Evolutionary conservation across 352 stramenopile genomes (phyloP), one percentile per base, ranked within the genome.

Genomic region (Pythium graminicola): DNA sequence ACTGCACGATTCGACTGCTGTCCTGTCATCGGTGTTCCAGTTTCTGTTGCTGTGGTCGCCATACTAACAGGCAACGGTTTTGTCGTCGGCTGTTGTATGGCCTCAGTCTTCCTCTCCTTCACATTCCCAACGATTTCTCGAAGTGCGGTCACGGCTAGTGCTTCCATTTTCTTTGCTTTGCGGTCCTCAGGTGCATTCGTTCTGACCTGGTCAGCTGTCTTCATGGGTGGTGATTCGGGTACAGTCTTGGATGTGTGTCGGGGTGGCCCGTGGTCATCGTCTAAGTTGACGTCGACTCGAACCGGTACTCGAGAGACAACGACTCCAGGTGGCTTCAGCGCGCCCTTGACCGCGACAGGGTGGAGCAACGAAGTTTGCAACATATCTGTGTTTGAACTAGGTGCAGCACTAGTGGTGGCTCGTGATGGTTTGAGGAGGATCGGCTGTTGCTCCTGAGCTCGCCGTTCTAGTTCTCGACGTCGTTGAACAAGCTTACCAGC

Each of bases 401-500:
- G 14, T 36, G 39, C 19, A 26, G 39, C 13, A 27, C 19, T 26
- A 6, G 36, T 36, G 27, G 11, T n/a, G n/a, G n/a, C n/a, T n/a
- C n/a, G n/a, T n/a, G n/a, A n/a, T n/a, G n/a, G n/a, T n/a, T n/a
- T n/a, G n/a, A n/a, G n/a, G n/a, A n/a, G n/a, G 29, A 7, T 35
- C 13, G 29, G 29, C 29, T 7, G 7, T 9, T 54, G 33, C 22
- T 43, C 48, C 1, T 20, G 13, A 6, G 40, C 45, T 6, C 55
- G 42, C 24, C 57, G 55, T 31, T 81, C 60, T 6, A 82, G 46
- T 24, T 79, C 50, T n/a, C 70, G 62, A n/a, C 66, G 67, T 4
- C 67, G 67, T 27, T 71, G 65, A 2, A 86, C 64, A 7, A 83
- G 60, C 29, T 61, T 72, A 14, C 62, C 57, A 31, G 50, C 54